Base-by-base conservation (phyloP, 78 protist species). In the Tieghemostelium lacteum region DNA sequence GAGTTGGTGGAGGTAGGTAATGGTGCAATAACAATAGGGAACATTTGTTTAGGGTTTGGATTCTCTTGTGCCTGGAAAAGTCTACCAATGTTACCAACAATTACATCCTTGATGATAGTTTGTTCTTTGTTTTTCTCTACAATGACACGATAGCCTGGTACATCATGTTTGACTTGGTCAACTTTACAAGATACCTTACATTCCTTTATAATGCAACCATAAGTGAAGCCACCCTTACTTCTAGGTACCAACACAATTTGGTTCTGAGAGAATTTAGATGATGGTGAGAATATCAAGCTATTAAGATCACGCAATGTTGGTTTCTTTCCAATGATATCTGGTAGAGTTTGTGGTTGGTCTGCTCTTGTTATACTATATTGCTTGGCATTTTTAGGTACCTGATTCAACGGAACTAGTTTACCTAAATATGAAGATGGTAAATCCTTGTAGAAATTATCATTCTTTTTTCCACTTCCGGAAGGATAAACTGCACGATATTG, bases 221-320 rank as follows among this genome's bases (percentile, higher is more conserved):
- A 92, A 17, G 92, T 75, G 77, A 92, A 92, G 14, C 95, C 95
- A 54, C 95, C 95, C 37, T 72, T 63, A 1, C 74, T 75, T 73
- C 87, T 61, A 20, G 95, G 95, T 16, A 80, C 64, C 57, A 75
- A 24, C 0, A 73, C 95, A 40, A 85, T 75, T 61, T 92, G 93
- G n/a, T 80, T 80, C 26, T 34, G 64, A 10, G 54, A 85, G 34
- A 92, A 92, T 22, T 69, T 52, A 10, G 78, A 40, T 16, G 62
- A 40, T 8, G 95, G 95, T 20, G 87, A 72, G 42, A 92, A 92
- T 8, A 80, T 54, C 0, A 92, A n/a, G 0, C 74, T 67, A 1
- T 92, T 62, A 22, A 92, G 64, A 67, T 92, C 95, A 20, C 80
- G 42, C 24, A 34, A n/a, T 4, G 86, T 50, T n/a, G 93, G 73